A percentile compares a stretch with the other conserved stretches of the same genome.
phyloP scores from a whole-genome alignment of 192 early-diverging fungal species.

The Backusella morwellensis region DNA sequence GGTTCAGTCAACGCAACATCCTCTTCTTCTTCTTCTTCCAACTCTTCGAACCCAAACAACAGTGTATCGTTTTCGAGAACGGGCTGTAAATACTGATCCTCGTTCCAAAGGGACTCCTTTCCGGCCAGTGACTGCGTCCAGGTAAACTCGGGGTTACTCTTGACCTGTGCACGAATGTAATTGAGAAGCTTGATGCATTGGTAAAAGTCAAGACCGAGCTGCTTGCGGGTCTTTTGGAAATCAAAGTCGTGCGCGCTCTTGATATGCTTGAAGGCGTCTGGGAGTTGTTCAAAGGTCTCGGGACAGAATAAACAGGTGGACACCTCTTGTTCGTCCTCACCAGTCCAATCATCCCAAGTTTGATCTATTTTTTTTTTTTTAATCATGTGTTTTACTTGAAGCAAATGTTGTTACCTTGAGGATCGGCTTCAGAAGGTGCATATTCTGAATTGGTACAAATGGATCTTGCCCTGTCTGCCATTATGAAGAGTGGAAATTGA shows the following conservation, averaged over 20 bases:
- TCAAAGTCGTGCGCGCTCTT: constrained; percentile 63
- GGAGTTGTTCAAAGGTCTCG: constrained; percentile 45
- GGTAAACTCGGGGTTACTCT: constrained; percentile 14
- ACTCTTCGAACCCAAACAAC: constrained; percentile 59
- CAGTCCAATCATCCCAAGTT: constrained; percentile 68
- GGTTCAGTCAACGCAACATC: constrained; percentile 18
- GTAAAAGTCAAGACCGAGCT: constrained; percentile 80
- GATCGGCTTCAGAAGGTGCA: constrained; percentile 24
- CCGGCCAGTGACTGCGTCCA: constrained; percentile 38
- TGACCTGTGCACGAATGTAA: constrained; percentile 51
- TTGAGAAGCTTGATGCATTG: constrained; percentile 77
- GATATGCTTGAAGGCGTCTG: constrained; percentile 61
- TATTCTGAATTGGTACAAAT: constrained; percentile 16
- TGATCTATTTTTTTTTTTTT: constrained; percentile 31
- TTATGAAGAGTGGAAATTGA: not conserved
- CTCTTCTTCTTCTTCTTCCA: constrained; percentile 59
- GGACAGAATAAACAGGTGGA: constrained; percentile 75
- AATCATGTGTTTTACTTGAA: not conserved
- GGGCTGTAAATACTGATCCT: constrained; percentile 67
- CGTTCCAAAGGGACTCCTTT: constrained; percentile 55
- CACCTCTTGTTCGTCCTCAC: constrained; percentile 46
- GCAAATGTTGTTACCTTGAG: constrained; percentile 19
- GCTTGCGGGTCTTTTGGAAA: constrained; percentile 48
- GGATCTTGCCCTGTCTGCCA: not conserved
- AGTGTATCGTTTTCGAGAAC: constrained; percentile 67